Evolutionary conservation across 176 grass and related monocot species (phyloP).

Genomic region (Rhipidocladum racemiflorum): DNA sequence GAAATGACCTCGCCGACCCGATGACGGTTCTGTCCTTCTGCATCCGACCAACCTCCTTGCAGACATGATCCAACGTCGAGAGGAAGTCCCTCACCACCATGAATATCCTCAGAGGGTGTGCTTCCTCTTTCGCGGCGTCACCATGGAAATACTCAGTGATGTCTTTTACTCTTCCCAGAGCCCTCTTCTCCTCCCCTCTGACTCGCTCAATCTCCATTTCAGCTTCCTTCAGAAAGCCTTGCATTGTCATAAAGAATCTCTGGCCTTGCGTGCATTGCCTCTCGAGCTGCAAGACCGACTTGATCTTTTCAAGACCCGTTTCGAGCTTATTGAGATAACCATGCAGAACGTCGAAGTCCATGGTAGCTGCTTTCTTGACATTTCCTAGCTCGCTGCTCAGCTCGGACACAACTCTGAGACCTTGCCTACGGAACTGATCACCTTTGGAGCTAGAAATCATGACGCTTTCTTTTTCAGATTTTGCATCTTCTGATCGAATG

Average conservation of each 20-base stretch:
- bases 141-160: slow-evolving; percentile 94
- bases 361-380: slow-evolving; percentile 79
- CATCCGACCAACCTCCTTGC: slow-evolving; percentile 85
- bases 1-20: slow-evolving; percentile 79
- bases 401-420: slow-evolving; percentile 75
- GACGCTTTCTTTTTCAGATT: slow-evolving; percentile 48
- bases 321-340: slow-evolving; percentile 87
- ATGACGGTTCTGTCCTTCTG: slow-evolving; percentile 78
- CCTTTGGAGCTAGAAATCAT: slow-evolving; percentile 50
- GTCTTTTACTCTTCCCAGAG: slow-evolving; percentile 68
- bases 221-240: slow-evolving; percentile 68
- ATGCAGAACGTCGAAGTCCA: slow-evolving; percentile 92
- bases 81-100: slow-evolving; percentile 98
- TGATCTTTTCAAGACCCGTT: slow-evolving; percentile 69
- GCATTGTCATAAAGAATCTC: slow-evolving; percentile 78
- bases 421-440: slow-evolving; percentile 83
- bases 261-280: slow-evolving; percentile 65
- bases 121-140: slow-evolving; percentile 69
- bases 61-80: slow-evolving; percentile 80
- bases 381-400: slow-evolving; percentile 86
- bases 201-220: slow-evolving; percentile 70
- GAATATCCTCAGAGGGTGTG: slow-evolving; percentile 91
- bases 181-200: slow-evolving; percentile 62
- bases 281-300: slow-evolving; percentile 73
- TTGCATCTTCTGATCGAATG: slow-evolving; percentile 74